Percentiles rank a stretch among this genome's conserved stretches.
These are phyloP conservation scores for Tetrahymena borealis DNA, from an alignment of 73 alveolate genomes.

Conservation along the genomic window DNA sequence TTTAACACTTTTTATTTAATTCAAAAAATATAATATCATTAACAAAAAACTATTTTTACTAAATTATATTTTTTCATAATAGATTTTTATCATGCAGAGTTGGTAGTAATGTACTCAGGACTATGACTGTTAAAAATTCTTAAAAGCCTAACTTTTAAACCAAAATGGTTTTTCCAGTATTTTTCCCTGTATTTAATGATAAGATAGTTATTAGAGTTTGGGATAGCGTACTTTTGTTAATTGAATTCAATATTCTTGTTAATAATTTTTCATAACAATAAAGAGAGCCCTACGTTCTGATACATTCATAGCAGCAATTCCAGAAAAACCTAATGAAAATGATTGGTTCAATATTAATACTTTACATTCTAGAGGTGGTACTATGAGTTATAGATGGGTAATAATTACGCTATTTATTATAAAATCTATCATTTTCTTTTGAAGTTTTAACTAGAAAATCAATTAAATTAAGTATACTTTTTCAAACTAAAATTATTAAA, in stretches of 20 bases:
- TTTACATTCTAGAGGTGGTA: slow-evolving; percentile 74
- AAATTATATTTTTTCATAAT: slow-evolving; percentile 4
- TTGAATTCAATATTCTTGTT: neutral
- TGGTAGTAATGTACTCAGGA: slow-evolving; percentile 58
- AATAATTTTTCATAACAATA: neutral
- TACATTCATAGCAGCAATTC: slow-evolving; percentile 74
- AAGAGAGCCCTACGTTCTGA: slow-evolving; percentile 50
- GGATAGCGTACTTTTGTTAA: slow-evolving; percentile 33
- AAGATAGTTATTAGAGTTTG: slow-evolving; percentile 81
- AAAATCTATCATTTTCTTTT: no score
- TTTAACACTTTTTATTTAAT: neutral
- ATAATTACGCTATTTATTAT: neutral
- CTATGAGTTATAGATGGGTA: slow-evolving; percentile 74
- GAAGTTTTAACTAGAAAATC: no score
- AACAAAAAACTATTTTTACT: no score
- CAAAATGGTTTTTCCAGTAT: slow-evolving; percentile 72
- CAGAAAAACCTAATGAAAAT: slow-evolving; percentile 74
- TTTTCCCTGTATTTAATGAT: slow-evolving; percentile 78
- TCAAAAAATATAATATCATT: no score
- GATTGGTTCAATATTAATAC: slow-evolving; percentile 78
- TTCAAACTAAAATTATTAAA: neutral
- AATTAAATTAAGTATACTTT: no score
- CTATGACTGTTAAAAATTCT: slow-evolving; percentile 60
- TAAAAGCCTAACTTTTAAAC: slow-evolving; percentile 60
- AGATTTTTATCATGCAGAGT: slow-evolving; percentile 73